Percentiles rank a stretch among this genome's conserved stretches.
phyloP scores from a whole-genome alignment of 352 stramenopile species.

The Globisporangium echinulatum region DNA sequence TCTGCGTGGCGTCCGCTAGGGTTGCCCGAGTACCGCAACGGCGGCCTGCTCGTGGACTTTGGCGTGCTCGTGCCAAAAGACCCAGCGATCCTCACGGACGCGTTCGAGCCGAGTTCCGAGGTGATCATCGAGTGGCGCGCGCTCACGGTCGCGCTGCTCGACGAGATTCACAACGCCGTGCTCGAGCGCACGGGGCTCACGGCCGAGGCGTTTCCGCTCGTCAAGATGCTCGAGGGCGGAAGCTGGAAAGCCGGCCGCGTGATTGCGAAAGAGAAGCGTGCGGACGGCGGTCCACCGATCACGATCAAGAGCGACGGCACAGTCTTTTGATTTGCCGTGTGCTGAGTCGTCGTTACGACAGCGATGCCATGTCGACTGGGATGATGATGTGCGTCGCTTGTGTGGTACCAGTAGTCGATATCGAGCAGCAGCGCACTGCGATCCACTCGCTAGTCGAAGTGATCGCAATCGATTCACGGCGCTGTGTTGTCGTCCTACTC shows the following conservation, averaged over 20 bases:
- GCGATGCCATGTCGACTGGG: no score
- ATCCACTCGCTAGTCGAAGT: no score
- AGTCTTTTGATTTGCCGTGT: slow-evolving; percentile 83
- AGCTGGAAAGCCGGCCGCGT: slow-evolving; percentile 81
- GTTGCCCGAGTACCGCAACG: slow-evolving; percentile 82
- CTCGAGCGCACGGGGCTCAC: slow-evolving; percentile 56
- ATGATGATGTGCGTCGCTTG: no score
- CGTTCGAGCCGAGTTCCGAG: slow-evolving; percentile 56
- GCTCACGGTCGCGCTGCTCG: slow-evolving; percentile 72
- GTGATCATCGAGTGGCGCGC: slow-evolving; percentile 86
- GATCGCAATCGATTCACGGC: no score
- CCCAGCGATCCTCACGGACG: slow-evolving; percentile 37
- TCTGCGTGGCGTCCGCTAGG: no score
- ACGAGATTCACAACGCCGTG: slow-evolving; percentile 68
- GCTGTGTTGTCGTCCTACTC: no score
- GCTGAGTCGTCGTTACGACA: no score
- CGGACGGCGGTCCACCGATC: slow-evolving; percentile 67
- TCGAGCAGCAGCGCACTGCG: no score
- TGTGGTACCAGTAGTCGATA: no score
- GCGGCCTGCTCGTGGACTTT: slow-evolving; percentile 75
- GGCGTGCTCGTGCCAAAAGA: slow-evolving; percentile 71
- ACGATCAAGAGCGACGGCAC: slow-evolving; percentile 85
- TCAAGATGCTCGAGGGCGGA: slow-evolving; percentile 85
- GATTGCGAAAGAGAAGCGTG: slow-evolving; percentile 73
- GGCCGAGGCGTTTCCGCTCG: slow-evolving; percentile 71